Evolutionary conservation across 495 filamentous ascomycete genomes (phyloP).

Genomic region (Xylaria flabelliformis): DNA sequence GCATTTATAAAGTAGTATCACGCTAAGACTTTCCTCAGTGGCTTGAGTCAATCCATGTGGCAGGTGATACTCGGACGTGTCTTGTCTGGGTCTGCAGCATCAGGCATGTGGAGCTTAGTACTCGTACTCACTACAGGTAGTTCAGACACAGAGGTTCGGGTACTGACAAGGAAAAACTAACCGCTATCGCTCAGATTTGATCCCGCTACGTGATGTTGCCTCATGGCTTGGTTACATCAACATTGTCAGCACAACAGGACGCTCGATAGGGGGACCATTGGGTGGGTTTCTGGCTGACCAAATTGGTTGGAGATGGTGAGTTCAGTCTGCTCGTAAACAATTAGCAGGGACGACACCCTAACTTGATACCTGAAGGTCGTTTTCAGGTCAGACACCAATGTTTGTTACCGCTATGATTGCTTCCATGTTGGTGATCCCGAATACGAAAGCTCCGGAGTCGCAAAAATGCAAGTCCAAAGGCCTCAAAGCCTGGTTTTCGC

Average conservation of each 20-base stretch:
- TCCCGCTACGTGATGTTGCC: slow-evolving; percentile 71
- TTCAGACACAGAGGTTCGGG: slow-evolving; percentile 14
- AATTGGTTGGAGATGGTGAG: slow-evolving; percentile 70
- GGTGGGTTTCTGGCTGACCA: slow-evolving; percentile 70
- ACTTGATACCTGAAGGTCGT: slow-evolving; percentile 55
- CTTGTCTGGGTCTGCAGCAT: slow-evolving; percentile 65
- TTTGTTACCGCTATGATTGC: slow-evolving; percentile 61
- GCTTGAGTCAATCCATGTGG: slow-evolving; percentile 56
- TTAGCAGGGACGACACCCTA: not conserved
- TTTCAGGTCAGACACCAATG: slow-evolving; percentile 64
- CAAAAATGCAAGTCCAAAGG: slow-evolving; percentile 8
- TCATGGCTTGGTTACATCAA: slow-evolving; percentile 72
- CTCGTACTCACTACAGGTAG: slow-evolving; percentile 67
- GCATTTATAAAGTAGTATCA: slow-evolving; percentile 31
- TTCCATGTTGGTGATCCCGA: slow-evolving; percentile 52
- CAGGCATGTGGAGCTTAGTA: slow-evolving; percentile 63
- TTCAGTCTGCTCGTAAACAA: not conserved
- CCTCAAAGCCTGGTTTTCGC: slow-evolving; percentile 41
- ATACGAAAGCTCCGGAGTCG: slow-evolving; percentile 20
- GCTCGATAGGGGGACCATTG: slow-evolving; percentile 68
- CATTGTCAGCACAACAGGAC: slow-evolving; percentile 65
- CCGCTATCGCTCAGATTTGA: slow-evolving; percentile 53
- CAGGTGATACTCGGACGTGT: slow-evolving; percentile 63
- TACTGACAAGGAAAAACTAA: not conserved
- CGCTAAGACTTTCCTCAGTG: slow-evolving; percentile 44